Percentiles rank a stretch among this genome's conserved stretches.
Conservation (phyloP, 495 filamentous ascomycete genomes). For the Neurospora sp. region DNA sequence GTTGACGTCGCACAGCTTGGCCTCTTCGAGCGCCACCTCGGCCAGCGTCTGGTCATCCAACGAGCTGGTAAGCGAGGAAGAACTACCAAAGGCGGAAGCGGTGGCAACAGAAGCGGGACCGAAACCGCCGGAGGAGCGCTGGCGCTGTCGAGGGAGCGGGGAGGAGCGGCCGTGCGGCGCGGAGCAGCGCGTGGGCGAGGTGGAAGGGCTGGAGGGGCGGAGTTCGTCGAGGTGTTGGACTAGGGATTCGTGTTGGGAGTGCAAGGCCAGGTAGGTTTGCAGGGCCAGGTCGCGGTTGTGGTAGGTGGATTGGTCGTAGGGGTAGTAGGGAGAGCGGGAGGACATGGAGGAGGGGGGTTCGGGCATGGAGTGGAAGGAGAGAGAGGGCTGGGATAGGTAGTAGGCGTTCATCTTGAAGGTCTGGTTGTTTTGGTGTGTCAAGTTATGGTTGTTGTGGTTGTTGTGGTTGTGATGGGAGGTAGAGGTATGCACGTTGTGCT, state of each 20-base stretch:
- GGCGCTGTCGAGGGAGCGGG: neutral
- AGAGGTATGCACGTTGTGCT: neutral
- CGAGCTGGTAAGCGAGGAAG: slow-evolving; percentile 16
- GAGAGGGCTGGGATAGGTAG: neutral
- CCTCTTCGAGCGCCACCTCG: slow-evolving; percentile 41
- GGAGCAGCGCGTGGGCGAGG: slow-evolving; percentile 24
- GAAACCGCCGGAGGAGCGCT: slow-evolving; percentile 5
- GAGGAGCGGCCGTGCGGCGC: slow-evolving; percentile 9
- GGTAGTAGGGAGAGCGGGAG: neutral
- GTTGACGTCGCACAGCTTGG: slow-evolving; percentile 49
- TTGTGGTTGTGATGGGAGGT: neutral
- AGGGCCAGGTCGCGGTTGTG: slow-evolving; percentile 36
- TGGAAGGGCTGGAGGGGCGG: slow-evolving; percentile 25
- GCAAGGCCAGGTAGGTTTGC: slow-evolving; percentile 45
- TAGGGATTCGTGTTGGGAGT: slow-evolving; percentile 45
- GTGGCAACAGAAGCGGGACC: neutral
- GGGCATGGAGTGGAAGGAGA: slow-evolving; percentile 2
- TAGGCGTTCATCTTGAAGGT: neutral
- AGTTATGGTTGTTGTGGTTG: neutral
- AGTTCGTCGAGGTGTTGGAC: slow-evolving; percentile 40
- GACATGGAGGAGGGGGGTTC: slow-evolving; percentile 9
- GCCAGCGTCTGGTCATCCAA: slow-evolving; percentile 23
- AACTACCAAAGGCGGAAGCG: slow-evolving; percentile 14
- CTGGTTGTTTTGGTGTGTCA: no score
- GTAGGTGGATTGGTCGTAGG: neutral